These are phyloP conservation scores for Gonapodya sp. DNA, from an alignment of 192 early-diverging fungal species.

Conservation along the genomic window DNA sequence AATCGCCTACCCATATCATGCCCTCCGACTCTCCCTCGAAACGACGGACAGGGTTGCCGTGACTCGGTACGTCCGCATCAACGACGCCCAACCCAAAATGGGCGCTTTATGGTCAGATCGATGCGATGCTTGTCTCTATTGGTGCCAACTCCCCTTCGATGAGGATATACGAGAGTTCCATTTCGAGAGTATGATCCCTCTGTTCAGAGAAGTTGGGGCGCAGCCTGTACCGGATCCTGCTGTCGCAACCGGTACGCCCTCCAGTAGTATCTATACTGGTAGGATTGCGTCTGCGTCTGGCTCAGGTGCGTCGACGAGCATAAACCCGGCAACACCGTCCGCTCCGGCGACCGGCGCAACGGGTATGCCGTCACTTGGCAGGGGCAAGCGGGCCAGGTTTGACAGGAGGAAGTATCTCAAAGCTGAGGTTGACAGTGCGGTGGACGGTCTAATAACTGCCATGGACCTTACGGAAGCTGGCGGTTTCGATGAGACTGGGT, in stretches of 20 bases:
- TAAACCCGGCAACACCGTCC: not conserved
- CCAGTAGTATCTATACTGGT: not conserved
- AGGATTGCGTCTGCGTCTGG: not conserved
- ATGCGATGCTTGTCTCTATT: conserved; percentile 11
- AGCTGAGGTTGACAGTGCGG: not conserved
- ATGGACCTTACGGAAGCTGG: not conserved
- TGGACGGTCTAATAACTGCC: not conserved
- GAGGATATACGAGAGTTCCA: conserved; percentile 50
- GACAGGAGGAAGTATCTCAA: conserved; percentile 19
- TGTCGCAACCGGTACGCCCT: not conserved
- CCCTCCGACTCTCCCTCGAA: not conserved
- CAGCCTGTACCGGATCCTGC: not conserved
- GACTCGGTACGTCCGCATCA: conserved; percentile 39
- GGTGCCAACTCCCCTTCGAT: conserved; percentile 46
- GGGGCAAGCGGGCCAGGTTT: not conserved
- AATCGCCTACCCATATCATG: conserved; percentile 16
- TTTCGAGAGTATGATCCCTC: conserved; percentile 37
- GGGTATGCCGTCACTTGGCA: not conserved
- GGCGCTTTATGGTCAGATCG: conserved; percentile 46
- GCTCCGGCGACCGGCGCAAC: not conserved
- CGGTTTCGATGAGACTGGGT: not conserved
- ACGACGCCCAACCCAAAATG: conserved; percentile 45
- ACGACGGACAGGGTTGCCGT: not conserved
- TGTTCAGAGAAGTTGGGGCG: conserved; percentile 13
- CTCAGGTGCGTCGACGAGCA: not conserved